These are phyloP conservation scores for Rhododendron vialii DNA, from an alignment of 148 eudicot species.

Conservation along the genomic window DNA sequence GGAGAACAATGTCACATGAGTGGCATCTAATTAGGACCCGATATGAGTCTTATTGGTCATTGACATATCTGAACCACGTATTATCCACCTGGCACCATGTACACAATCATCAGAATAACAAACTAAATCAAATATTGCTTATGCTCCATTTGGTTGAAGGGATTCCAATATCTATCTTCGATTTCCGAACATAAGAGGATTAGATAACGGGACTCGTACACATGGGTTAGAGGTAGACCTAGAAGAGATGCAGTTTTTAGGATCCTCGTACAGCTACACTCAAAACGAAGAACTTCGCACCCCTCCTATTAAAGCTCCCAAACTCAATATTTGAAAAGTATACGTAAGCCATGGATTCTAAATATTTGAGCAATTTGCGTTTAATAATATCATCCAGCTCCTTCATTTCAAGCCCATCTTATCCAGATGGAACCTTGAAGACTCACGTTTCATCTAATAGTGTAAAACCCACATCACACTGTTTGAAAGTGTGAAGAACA, in stretches of 20 bases:
- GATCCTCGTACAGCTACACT: background rate
- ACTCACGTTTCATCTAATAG: background rate
- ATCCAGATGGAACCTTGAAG: background rate
- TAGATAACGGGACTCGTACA: background rate
- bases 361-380: background rate
- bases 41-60: background rate
- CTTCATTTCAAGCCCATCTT: background rate
- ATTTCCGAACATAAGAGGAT: background rate
- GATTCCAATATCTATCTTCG: background rate
- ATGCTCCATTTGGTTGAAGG: background rate
- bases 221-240: background rate
- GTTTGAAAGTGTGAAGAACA: background rate
- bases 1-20: background rate
- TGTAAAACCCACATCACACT: background rate
- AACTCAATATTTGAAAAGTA: background rate
- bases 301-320: background rate
- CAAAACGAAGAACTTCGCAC: background rate
- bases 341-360: background rate
- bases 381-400: background rate
- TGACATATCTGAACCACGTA: background rate
- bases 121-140: background rate
- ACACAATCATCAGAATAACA: background rate
- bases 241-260: background rate
- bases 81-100: background rate
- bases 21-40: background rate